Conservation (phyloP, 2,329 filamentous ascomycete genomes). For the Pyricularia sp. region DNA sequence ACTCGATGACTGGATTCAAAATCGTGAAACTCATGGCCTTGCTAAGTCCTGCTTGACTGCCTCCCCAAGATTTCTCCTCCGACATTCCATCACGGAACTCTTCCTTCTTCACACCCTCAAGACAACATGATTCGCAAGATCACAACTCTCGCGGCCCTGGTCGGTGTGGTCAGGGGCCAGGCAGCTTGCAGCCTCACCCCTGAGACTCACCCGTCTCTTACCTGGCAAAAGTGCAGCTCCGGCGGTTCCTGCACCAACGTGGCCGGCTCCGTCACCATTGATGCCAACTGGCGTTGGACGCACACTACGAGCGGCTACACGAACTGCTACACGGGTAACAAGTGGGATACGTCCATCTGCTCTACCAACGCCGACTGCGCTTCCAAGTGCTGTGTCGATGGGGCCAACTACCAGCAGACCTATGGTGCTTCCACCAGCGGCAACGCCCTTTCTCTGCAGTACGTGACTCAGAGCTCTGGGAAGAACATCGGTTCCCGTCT, state of each 20-base stretch:
- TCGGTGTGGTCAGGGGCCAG: slow-evolving; percentile 33
- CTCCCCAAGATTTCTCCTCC: not conserved
- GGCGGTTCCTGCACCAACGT: slow-evolving; percentile 36
- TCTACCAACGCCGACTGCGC: slow-evolving; percentile 35
- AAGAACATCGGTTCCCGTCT: slow-evolving; percentile 42
- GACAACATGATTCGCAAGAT: slow-evolving; percentile 16
- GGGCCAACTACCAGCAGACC: slow-evolving; percentile 36
- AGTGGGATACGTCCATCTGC: slow-evolving; percentile 33
- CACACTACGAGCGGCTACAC: slow-evolving; percentile 30
- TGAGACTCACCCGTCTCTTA: slow-evolving; percentile 40
- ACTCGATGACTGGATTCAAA: not conserved
- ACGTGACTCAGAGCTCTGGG: slow-evolving; percentile 26
- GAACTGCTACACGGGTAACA: slow-evolving; percentile 46
- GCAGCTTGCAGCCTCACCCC: slow-evolving; percentile 32
- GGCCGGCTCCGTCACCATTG: slow-evolving; percentile 38
- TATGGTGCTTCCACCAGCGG: slow-evolving; percentile 39
- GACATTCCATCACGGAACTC: not conserved
- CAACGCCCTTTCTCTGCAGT: slow-evolving; percentile 32
- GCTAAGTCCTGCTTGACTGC: not conserved
- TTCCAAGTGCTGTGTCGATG: slow-evolving; percentile 36
- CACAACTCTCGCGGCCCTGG: slow-evolving; percentile 23
- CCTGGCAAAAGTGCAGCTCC: slow-evolving; percentile 38
- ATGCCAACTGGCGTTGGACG: slow-evolving; percentile 51
- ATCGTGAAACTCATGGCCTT: not conserved
- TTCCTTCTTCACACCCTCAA: not conserved